phyloP scores from a whole-genome alignment of 2,329 filamentous ascomycete genomes.

The Tolypocladium inflatum region DNA sequence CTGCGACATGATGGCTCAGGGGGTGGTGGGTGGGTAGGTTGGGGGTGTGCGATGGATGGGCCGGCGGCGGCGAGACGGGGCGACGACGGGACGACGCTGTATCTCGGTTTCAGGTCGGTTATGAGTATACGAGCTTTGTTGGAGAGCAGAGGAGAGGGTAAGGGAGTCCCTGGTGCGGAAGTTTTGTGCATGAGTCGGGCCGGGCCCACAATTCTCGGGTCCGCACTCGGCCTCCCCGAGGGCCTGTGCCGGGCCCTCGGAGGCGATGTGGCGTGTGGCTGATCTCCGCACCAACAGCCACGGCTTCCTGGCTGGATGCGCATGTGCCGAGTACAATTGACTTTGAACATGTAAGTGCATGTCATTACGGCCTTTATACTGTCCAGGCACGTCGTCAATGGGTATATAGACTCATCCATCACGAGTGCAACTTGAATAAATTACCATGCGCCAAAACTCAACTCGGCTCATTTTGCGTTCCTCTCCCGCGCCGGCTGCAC shows the following conservation, averaged over 20 bases:
- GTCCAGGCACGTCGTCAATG: not conserved
- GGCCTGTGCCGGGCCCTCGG: not conserved
- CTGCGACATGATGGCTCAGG: not conserved
- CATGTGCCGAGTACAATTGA: too few species aligned
- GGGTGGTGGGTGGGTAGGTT: not conserved
- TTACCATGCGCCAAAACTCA: not conserved
- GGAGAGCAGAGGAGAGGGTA: not conserved
- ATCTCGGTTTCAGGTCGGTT: not conserved
- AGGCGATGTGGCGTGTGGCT: not conserved
- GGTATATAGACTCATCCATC: not conserved
- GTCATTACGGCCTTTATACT: too few species aligned
- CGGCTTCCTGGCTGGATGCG: not conserved
- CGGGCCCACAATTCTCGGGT: not conserved
- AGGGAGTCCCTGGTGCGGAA: not conserved
- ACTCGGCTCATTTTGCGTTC: not conserved
- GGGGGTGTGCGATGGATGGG: too few species aligned
- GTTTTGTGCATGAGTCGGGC: not conserved
- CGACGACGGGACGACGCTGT: not conserved
- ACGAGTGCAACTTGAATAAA: not conserved
- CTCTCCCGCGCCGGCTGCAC: constrained; percentile 1
- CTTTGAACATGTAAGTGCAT: too few species aligned
- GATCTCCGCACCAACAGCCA: not conserved
- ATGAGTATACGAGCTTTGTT: not conserved
- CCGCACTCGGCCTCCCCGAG: not conserved
- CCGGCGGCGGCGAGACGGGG: not conserved